Conservation (phyloP, 805 yeast genomes). For the Pichia sporocuriosa region DNA sequence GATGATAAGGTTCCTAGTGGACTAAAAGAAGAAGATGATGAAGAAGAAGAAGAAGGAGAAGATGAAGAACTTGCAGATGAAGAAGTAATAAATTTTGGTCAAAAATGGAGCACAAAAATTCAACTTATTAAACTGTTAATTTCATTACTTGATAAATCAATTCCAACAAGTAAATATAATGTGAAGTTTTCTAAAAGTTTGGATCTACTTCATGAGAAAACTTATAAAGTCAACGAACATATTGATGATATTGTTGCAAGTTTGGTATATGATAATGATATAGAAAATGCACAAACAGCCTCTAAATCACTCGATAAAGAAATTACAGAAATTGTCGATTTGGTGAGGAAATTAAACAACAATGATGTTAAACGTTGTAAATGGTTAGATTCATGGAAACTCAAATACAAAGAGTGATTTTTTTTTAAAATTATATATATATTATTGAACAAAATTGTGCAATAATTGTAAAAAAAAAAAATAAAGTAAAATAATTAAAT, state of each 20-base stretch:
- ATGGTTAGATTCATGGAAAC: conserved; percentile 52
- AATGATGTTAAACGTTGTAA: conserved; percentile 45
- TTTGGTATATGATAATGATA: conserved; percentile 39
- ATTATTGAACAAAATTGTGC: neutral
- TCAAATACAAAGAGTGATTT: conserved; percentile 33
- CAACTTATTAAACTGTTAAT: conserved; percentile 52
- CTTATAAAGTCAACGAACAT: conserved; percentile 36
- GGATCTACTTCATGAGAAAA: conserved; percentile 40
- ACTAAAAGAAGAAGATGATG: conserved; percentile 14
- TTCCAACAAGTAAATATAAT: conserved; percentile 34
- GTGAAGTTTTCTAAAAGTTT: conserved; percentile 34
- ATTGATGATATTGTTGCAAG: conserved; percentile 57
- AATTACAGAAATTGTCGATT: conserved; percentile 26
- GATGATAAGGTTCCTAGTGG: conserved; percentile 17
- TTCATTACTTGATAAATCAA: conserved; percentile 51
- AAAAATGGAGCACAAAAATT: conserved; percentile 45
- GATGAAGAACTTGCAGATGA: conserved; percentile 24
- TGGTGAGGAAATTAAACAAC: conserved; percentile 42
- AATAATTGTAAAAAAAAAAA: conserved; percentile 1
- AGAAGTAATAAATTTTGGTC: conserved; percentile 29
- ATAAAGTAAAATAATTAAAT: neutral
- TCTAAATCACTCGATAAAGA: conserved; percentile 17
- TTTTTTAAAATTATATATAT: too few species aligned
- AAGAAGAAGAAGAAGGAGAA: conserved; percentile 27
- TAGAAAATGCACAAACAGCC: conserved; percentile 30